Evolutionary conservation across 139 green algal genomes (phyloP).

Genomic region (Chlorokybus atmophyticus): DNA sequence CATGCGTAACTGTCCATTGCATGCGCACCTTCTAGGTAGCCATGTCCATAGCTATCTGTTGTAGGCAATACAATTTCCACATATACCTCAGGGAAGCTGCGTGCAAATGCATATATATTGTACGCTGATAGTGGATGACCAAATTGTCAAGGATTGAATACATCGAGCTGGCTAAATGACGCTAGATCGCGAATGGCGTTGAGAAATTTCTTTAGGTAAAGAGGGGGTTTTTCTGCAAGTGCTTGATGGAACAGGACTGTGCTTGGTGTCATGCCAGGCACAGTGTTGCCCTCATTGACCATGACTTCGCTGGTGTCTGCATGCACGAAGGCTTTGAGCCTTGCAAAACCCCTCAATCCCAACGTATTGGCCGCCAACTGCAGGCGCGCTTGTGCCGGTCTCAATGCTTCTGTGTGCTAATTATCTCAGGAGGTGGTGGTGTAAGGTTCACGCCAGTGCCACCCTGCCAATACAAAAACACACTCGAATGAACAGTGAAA

Average conservation of each 20-base stretch:
- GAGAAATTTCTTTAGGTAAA: not conserved
- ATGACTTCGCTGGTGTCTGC: constrained; percentile 44
- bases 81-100: too few relatives aligned
- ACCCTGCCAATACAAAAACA: constrained; percentile 3
- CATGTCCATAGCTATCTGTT: too few relatives aligned
- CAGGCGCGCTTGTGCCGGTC: constrained; percentile 22
- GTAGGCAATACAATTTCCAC: too few relatives aligned
- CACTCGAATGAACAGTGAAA: not conserved
- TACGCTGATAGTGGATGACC: too few relatives aligned
- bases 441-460: constrained; percentile 39
- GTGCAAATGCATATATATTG: too few relatives aligned
- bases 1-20: too few relatives aligned
- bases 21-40: too few relatives aligned
- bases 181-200: not conserved
- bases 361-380: constrained; percentile 37
- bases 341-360: constrained; percentile 45
- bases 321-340: constrained; percentile 49
- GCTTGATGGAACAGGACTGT: constrained; percentile 42
- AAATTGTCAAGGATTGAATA: too few relatives aligned
- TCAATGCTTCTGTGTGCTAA: constrained; percentile 17
- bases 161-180: too few relatives aligned
- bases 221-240: not conserved
- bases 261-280: constrained; percentile 40
- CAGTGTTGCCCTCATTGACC: constrained; percentile 45
- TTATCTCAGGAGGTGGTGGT: constrained; percentile 30